Percentiles rank a stretch among this genome's conserved stretches.
phyloP scores from a whole-genome alignment of 805 yeast genomes.

The Starmerella ratchasimensis region DNA sequence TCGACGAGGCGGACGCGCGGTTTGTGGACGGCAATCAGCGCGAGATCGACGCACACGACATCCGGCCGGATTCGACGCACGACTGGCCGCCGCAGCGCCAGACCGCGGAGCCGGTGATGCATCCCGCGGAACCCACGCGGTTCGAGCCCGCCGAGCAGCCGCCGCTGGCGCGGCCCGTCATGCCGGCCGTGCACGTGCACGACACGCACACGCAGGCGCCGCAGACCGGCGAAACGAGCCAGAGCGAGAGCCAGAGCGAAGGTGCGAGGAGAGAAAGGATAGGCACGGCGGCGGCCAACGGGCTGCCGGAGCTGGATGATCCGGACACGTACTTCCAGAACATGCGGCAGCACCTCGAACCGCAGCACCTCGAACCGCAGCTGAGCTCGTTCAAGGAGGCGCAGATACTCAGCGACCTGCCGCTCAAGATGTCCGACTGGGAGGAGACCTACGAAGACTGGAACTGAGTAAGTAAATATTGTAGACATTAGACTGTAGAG shows the following conservation, averaged over 20 bases:
- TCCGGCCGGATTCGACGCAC: not conserved
- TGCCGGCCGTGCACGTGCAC: not conserved
- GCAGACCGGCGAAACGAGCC: no score
- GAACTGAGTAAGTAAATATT: slow-evolving; percentile 1
- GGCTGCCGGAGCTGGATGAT: slow-evolving; percentile 15
- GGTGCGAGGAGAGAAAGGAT: not conserved
- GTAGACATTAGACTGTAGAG: not conserved
- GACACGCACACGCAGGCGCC: not conserved
- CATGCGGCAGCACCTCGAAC: slow-evolving; percentile 6
- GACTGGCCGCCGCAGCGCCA: slow-evolving; percentile 12
- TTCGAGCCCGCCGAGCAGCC: slow-evolving; percentile 1
- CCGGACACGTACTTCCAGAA: slow-evolving; percentile 18
- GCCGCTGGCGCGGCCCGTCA: not conserved
- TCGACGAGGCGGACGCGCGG: slow-evolving; percentile 5
- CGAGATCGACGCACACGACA: slow-evolving; percentile 1
- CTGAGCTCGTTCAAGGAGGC: slow-evolving; percentile 16
- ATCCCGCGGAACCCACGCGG: not conserved
- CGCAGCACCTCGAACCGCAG: slow-evolving; percentile 1
- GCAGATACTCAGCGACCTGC: slow-evolving; percentile 6
- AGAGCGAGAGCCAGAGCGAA: not conserved
- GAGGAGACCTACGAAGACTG: slow-evolving; percentile 20
- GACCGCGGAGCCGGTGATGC: not conserved
- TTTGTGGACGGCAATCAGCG: slow-evolving; percentile 5
- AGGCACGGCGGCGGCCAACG: not conserved
- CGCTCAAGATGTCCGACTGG: slow-evolving; percentile 15